Percentiles rank a stretch among this genome's conserved stretches.
phyloP scores from a whole-genome alignment of 495 filamentous ascomycete species.

The Penicillium dipodomyicola region DNA sequence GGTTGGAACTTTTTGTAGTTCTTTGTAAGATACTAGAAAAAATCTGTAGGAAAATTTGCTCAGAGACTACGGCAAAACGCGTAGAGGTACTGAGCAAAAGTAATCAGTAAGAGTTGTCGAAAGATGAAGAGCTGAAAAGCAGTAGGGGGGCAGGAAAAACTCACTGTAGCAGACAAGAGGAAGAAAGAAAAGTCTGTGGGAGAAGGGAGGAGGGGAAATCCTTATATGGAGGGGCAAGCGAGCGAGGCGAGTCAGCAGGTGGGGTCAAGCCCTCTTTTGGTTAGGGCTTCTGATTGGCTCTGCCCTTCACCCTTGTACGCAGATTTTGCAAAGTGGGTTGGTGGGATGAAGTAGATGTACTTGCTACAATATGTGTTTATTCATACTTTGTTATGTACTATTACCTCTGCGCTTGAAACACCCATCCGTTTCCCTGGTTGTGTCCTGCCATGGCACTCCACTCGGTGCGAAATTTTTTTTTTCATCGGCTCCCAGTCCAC shows the following conservation, averaged over 20 bases:
- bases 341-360: conserved; percentile 9
- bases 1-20: conserved; percentile 47
- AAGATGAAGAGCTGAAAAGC: conserved; percentile 22
- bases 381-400: background rate
- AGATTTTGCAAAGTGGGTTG: conserved; percentile 41
- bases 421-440: conserved; percentile 33
- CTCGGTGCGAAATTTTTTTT: conserved; percentile 34
- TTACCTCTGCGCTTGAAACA: conserved; percentile 2
- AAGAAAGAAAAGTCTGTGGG: conserved; percentile 45
- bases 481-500: conserved; percentile 21
- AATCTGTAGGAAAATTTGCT: conserved; percentile 37
- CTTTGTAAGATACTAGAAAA: conserved; percentile 47
- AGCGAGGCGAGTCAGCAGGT: conserved; percentile 43
- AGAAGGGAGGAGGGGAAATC: conserved; percentile 46
- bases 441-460: conserved; percentile 17
- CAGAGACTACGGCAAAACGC: conserved; percentile 52
- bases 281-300: conserved; percentile 30
- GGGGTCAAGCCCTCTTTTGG: conserved; percentile 43
- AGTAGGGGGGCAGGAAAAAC: conserved; percentile 42
- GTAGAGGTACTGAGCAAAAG: conserved; percentile 51
- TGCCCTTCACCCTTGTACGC: conserved; percentile 25
- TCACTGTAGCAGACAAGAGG: conserved; percentile 50
- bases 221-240: conserved; percentile 56
- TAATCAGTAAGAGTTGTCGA: conserved; percentile 33
- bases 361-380: background rate